Conservation (phyloP, 2,329 filamentous ascomycete species). For the Fusarium armeniacum region DNA sequence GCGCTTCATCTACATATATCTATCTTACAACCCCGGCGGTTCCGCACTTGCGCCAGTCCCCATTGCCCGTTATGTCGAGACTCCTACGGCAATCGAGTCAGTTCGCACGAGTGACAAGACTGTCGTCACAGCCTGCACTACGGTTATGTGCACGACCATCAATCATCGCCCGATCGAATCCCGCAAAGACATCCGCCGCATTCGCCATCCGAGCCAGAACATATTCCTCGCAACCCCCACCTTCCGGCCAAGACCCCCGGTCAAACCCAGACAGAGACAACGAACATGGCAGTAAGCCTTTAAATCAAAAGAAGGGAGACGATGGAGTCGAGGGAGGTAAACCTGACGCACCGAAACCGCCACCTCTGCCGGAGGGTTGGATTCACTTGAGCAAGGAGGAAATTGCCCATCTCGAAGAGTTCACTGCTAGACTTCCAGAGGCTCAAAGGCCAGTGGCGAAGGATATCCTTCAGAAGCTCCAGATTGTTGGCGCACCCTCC, state of each 20-base stretch:
- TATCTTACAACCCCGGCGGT: constrained; percentile 52
- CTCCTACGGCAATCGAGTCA: constrained; percentile 76
- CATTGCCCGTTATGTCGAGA: constrained; percentile 69
- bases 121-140: constrained; percentile 66
- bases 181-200: constrained; percentile 47
- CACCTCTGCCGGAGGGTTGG: constrained; percentile 62
- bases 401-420: constrained; percentile 67
- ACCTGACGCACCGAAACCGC: constrained; percentile 47
- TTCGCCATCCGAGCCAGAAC: constrained; percentile 53
- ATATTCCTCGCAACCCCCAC: constrained; percentile 58
- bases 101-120: constrained; percentile 72
- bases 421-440: constrained; percentile 73
- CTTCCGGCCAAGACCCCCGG: constrained; percentile 55
- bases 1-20: constrained; percentile 39
- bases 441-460: constrained; percentile 72
- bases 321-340: constrained; percentile 36
- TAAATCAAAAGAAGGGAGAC: constrained; percentile 40
- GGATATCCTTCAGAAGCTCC: constrained; percentile 72
- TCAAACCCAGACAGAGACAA: constrained; percentile 48
- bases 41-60: constrained; percentile 53
- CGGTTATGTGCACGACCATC: constrained; percentile 60
- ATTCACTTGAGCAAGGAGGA: constrained; percentile 62
- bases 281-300: constrained; percentile 40
- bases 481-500: constrained; percentile 76
- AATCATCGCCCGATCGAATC: constrained; percentile 51